Base-by-base conservation (phyloP, 78 protist genomes). In the Anaeramoeba flamelloides region DNA sequence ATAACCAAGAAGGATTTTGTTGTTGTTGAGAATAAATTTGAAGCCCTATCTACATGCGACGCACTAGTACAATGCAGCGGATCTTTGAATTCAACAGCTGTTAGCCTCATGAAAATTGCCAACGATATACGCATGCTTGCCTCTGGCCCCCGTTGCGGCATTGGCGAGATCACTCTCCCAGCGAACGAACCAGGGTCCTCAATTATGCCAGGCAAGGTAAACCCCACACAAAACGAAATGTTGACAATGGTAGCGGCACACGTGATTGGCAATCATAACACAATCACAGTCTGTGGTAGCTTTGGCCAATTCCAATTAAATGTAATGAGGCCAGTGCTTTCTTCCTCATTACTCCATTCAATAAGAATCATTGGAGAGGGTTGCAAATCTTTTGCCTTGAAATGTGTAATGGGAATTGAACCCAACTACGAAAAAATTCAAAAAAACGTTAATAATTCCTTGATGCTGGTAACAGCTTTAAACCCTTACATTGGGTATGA, bases 401-500 rank as follows among this genome's bases (percentile, higher is more conserved):
- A 89, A 76, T 92, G 96, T 81, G 90, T 87, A n/a, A 86, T 77
- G 12, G 98, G 95, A 31, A 82, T 92, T 40, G 75, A 79, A 38
- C 87, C 95, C 31, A 90, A 94, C 88, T 37, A 41, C 41, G 78
- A 76, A 77, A 75, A 83, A 81, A 89, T 93, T 84, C 74, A 39
- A 38, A 40, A 36, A 40, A 22, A 84, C 40, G 38, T 92, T 65
- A n/a, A 81, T 77, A 75, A 88, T 77, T 86, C 91, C 0, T 87
- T 94, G 77, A 94, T 94, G 98, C 88, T 93, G 40, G 98, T 94
- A 77, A 94, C 98, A 1, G 93, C 96, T 0, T 90, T 94, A 82
- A 93, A 90, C 86, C 91, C 90, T 36, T 87, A 93, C 90, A 94
- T 94, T 77, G 98, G 98, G 64, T 94, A 94, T 82, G 98, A 94